These are phyloP conservation scores for Dactylorhiza incarnata DNA, from an alignment of 106 monocot genomes.

Conservation along the genomic window DNA sequence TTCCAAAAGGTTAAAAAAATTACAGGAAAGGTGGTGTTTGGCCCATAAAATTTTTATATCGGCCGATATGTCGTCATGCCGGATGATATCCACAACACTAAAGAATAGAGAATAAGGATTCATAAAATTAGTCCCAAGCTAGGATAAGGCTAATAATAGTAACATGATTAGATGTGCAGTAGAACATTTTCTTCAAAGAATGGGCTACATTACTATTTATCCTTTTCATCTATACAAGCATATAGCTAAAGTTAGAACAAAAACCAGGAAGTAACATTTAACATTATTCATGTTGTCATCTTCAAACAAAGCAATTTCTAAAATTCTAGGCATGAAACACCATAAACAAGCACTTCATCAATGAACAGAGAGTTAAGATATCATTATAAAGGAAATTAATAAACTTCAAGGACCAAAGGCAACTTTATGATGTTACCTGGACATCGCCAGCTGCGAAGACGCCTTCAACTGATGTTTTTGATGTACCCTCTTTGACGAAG, in stretches of 20 bases:
- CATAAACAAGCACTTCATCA: neutral
- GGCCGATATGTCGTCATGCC: no score
- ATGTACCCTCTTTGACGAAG: constrained; percentile 59
- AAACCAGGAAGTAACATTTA: neutral
- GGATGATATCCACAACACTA: neutral
- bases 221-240: neutral
- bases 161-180: neutral
- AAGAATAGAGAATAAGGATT: neutral
- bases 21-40: no score
- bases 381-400: neutral
- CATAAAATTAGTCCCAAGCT: neutral
- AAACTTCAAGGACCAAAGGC: neutral
- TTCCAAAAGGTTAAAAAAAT: no score
- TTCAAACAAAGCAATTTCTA: neutral
- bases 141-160: neutral
- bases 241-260: no score
- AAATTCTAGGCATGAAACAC: neutral
- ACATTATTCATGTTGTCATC: neutral
- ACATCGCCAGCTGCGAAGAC: constrained; percentile 99
- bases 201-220: neutral
- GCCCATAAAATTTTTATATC: no score
- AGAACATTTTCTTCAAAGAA: neutral
- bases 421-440: constrained; percentile 44
- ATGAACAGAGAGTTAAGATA: neutral
- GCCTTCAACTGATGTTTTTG: constrained; percentile 88